Evolutionary conservation across 2,329 filamentous ascomycete species (phyloP).

Genomic region (Aspergillus chevalieri): DNA sequence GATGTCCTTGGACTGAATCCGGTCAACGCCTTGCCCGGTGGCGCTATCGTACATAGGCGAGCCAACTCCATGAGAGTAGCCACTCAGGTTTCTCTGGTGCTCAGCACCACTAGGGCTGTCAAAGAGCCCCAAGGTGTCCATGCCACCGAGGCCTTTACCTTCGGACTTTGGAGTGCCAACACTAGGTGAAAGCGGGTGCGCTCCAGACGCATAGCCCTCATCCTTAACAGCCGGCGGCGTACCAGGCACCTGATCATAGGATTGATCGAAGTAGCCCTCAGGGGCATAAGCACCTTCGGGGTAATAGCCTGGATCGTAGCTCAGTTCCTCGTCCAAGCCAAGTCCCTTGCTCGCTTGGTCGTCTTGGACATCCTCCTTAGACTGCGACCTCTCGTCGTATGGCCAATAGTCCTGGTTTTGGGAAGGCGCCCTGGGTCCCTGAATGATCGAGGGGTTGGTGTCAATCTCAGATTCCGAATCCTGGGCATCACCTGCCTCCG

Average conservation of each 20-base stretch:
- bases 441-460: constrained; percentile 79
- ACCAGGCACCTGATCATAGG: constrained; percentile 39
- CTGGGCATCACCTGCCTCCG: constrained; percentile 63
- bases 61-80: constrained; percentile 83
- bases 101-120: constrained; percentile 44
- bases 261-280: constrained; percentile 32
- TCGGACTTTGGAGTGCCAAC: constrained; percentile 42
- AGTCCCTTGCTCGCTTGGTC: constrained; percentile 49
- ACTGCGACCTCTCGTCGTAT: constrained; percentile 49
- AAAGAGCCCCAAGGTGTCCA: constrained; percentile 46
- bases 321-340: constrained; percentile 49
- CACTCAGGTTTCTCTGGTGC: constrained; percentile 65
- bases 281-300: constrained; percentile 36
- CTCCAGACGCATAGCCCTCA: constrained; percentile 86
- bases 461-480: constrained; percentile 58
- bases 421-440: constrained; percentile 57
- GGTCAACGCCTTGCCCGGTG: constrained; percentile 79
- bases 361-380: constrained; percentile 31
- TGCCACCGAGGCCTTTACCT: constrained; percentile 46
- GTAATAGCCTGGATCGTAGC: constrained; percentile 58
- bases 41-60: constrained; percentile 87
- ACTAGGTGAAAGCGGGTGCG: constrained; percentile 51
- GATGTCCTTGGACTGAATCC: constrained; percentile 93
- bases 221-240: constrained; percentile 62
- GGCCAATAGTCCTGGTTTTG: constrained; percentile 49